Percentiles rank a stretch among this genome's conserved stretches.
Evolutionary conservation across 176 grass and related monocot species (phyloP).

Genomic region (Metroxylon sagu): DNA sequence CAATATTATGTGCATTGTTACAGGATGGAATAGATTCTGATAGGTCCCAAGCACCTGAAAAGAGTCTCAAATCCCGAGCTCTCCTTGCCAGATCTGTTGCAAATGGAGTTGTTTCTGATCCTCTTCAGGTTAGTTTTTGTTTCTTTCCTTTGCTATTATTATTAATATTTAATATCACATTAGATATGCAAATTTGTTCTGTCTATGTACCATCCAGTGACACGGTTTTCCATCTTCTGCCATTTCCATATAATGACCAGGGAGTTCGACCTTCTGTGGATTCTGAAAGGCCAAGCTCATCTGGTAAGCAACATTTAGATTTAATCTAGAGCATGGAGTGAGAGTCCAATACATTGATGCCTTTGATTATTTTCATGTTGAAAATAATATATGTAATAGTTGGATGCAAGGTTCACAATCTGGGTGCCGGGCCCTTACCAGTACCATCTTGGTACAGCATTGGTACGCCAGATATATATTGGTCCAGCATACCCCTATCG

Average conservation of each 20-base stretch:
- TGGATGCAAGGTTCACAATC: too few species aligned
- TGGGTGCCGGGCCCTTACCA: too few species aligned
- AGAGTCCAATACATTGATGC: too few species aligned
- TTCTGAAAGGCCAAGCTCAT: conserved; percentile 31
- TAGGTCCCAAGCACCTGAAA: conserved; percentile 42
- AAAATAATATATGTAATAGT: too few species aligned
- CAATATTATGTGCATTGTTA: not conserved
- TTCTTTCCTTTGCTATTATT: conserved; percentile 2
- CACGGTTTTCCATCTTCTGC: not conserved
- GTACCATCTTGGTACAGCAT: too few species aligned
- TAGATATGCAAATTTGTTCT: too few species aligned
- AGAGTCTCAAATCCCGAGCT: conserved; percentile 46
- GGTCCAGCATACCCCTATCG: too few species aligned
- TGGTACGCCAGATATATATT: too few species aligned
- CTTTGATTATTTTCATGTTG: too few species aligned
- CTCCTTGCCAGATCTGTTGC: conserved; percentile 48
- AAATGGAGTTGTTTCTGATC: conserved; percentile 42
- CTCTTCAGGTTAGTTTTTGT: conserved; percentile 19
- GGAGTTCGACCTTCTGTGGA: conserved; percentile 26
- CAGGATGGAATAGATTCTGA: conserved; percentile 62
- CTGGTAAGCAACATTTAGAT: conserved; percentile 12
- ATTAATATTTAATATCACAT: not conserved
- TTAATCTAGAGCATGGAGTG: not conserved
- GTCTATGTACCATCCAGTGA: not conserved
- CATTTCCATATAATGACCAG: conserved; percentile 19